Percentiles rank a stretch among this genome's conserved stretches.
Conservation (phyloP, 805 yeast species). For the baker's yeast (Saccharomyces cerevisiae) region DNA sequence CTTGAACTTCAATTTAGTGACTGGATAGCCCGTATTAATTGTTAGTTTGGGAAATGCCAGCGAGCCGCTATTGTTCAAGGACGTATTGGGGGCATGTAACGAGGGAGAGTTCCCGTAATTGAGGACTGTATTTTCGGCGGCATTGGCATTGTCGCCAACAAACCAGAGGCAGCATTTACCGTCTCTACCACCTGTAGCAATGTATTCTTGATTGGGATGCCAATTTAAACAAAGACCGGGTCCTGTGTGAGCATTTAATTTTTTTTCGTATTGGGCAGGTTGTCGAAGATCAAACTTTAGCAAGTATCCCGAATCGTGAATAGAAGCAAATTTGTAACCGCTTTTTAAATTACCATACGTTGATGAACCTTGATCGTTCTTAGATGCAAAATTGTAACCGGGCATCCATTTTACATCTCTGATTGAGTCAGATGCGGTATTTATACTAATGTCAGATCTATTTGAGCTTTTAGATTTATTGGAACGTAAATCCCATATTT, state of each 20-base stretch:
- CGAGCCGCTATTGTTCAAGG: slow-evolving; percentile 1
- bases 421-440: slow-evolving; percentile 63
- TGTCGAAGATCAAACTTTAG: slow-evolving; percentile 79
- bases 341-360: slow-evolving; percentile 30
- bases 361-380: slow-evolving; percentile 14
- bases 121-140: slow-evolving; percentile 1
- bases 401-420: slow-evolving; percentile 50
- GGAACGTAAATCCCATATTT: slow-evolving; percentile 59
- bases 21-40: slow-evolving; percentile 68
- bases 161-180: slow-evolving; percentile 36
- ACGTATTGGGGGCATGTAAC: slow-evolving; percentile 27
- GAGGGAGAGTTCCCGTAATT: slow-evolving; percentile 52
- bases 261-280: slow-evolving; percentile 53
- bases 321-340: slow-evolving; percentile 56
- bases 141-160: slow-evolving; percentile 21
- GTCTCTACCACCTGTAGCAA: slow-evolving; percentile 91
- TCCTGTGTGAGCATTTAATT: slow-evolving; percentile 82
- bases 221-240: slow-evolving; percentile 85
- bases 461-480: slow-evolving; percentile 34
- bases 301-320: slow-evolving; percentile 84
- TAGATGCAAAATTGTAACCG: slow-evolving; percentile 33
- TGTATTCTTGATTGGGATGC: slow-evolving; percentile 75
- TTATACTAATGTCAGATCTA: slow-evolving; percentile 25
- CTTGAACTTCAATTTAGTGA: slow-evolving; percentile 42
- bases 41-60: slow-evolving; percentile 54